Base-by-base conservation (phyloP, 1,284 basidiomycete species). In the Ceratobasidium sp. region DNA sequence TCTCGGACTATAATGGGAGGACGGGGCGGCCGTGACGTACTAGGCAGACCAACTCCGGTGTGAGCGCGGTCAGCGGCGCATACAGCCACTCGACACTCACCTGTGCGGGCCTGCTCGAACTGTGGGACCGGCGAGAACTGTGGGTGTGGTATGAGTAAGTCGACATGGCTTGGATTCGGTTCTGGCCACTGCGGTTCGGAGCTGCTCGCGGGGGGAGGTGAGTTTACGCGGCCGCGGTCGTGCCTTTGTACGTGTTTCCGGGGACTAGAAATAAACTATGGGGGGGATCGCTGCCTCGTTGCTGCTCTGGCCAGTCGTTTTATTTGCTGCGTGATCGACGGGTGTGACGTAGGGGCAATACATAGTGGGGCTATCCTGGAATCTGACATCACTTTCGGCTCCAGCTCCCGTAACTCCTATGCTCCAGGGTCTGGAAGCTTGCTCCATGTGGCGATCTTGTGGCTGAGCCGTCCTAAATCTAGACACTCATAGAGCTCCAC, bases 11-110 rank as follows among this genome's bases (percentile, higher is more conserved):
- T 69, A 69, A 43, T 58, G 52, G 41, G 65, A 69, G 16, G 53
- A 12, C 21, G 65, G 65, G 50, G 65, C 52, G 41, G 65, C 52
- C 41, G 65, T 58, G 65, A 69, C 65, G 53, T 69, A 58, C 65
- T 69, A 41, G 18, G 28, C n/a, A 30, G 18, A 46, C 41, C 21
- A 69, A 41, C 36, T 30, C 43, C 39, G 50, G 53, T 69, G 39
- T 57, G 14, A 69, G 43, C 48, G 45, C 48, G 26, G 3, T 21
- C 26, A 30, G 8, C 5, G 28, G 28, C 6, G 30, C 23, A 55
- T 55, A 18, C 2, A 23, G 57, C 16, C 23, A 26, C 14, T 2
- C 36, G 16, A 5, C 36, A 28, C 65, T 69, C 41, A 58, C 65
- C 65, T 67, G 50, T n/a, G 43, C 65, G 4, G 65, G 65, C 39